Conservation (phyloP, 805 yeast genomes). For the Komagataella populi region DNA sequence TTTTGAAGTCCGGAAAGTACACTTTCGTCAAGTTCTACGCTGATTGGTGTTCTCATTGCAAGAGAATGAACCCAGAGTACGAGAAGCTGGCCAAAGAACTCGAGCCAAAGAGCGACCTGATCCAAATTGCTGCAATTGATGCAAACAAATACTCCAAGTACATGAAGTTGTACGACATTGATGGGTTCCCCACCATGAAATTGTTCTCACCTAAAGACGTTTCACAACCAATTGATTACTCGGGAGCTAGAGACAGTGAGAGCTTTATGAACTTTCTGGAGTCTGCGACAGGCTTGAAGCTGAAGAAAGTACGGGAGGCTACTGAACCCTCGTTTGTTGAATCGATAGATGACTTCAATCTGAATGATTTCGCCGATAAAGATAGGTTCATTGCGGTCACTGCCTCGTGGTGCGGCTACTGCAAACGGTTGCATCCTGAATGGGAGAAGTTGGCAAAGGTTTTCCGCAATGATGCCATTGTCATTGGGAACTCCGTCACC, state of each 20-base stretch:
- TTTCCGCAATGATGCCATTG: constrained; percentile 24
- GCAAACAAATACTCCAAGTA: constrained; percentile 43
- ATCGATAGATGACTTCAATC: constrained; percentile 16
- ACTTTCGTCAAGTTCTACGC: constrained; percentile 68
- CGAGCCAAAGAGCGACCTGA: constrained; percentile 14
- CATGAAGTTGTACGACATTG: constrained; percentile 33
- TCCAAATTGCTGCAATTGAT: constrained; percentile 41
- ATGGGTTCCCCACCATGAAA: constrained; percentile 55
- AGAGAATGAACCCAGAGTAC: constrained; percentile 39
- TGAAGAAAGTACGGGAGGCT: constrained; percentile 5
- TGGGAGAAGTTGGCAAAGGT: constrained; percentile 36
- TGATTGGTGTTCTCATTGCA: constrained; percentile 65
- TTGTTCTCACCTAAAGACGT: constrained; percentile 36
- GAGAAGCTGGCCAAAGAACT: constrained; percentile 30
- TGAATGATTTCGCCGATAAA: constrained; percentile 25
- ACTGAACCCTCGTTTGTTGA: constrained; percentile 11
- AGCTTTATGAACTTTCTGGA: constrained; percentile 36
- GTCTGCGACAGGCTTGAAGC: constrained; percentile 19
- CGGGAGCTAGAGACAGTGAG: constrained; percentile 37
- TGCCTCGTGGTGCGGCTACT: constrained; percentile 47
- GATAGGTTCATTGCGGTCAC: constrained; percentile 39
- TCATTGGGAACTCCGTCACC: constrained; percentile 33
- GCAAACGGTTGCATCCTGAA: constrained; percentile 36
- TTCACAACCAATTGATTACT: constrained; percentile 37
- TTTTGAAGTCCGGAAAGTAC: constrained; percentile 49